Evolutionary conservation across 768 basidiomycete genomes (phyloP).

Genomic region (Bullera alba): DNA sequence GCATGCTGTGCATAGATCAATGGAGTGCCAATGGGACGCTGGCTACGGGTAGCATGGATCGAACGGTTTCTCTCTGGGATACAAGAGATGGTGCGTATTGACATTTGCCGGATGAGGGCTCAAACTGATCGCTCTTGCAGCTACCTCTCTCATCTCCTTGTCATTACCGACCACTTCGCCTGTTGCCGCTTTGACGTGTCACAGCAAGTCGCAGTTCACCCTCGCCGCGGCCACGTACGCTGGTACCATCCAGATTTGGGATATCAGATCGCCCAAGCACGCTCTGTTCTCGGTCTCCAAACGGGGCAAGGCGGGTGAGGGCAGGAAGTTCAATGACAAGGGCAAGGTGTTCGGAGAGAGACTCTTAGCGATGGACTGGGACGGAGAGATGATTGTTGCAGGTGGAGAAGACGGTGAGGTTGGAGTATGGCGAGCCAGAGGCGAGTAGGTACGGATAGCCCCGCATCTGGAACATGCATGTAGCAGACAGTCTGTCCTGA

Average conservation of each 20-base stretch:
- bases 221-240: constrained; percentile 47
- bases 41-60: constrained; percentile 48
- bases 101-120: background rate
- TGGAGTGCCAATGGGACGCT: constrained; percentile 41
- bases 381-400: constrained; percentile 48
- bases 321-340: constrained; percentile 34
- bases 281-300: constrained; percentile 47
- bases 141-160: constrained; percentile 47
- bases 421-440: constrained; percentile 43
- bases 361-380: constrained; percentile 48
- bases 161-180: constrained; percentile 45
- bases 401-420: constrained; percentile 50
- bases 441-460: constrained; percentile 21
- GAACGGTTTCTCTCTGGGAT: constrained; percentile 49
- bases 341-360: constrained; percentile 46
- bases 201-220: constrained; percentile 47
- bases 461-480: no score
- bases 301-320: constrained; percentile 1
- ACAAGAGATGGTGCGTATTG: constrained; percentile 42
- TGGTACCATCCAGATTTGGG: constrained; percentile 48
- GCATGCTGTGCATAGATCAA: constrained; percentile 47
- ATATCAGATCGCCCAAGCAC: constrained; percentile 49
- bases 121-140: constrained; percentile 10
- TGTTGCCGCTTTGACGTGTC: constrained; percentile 45
- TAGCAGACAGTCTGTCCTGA: no score